A percentile compares a stretch with the other conserved stretches of the same genome.
Conservation (phyloP, 2,329 filamentous ascomycete species). For the Chaetomium olivaceum region DNA sequence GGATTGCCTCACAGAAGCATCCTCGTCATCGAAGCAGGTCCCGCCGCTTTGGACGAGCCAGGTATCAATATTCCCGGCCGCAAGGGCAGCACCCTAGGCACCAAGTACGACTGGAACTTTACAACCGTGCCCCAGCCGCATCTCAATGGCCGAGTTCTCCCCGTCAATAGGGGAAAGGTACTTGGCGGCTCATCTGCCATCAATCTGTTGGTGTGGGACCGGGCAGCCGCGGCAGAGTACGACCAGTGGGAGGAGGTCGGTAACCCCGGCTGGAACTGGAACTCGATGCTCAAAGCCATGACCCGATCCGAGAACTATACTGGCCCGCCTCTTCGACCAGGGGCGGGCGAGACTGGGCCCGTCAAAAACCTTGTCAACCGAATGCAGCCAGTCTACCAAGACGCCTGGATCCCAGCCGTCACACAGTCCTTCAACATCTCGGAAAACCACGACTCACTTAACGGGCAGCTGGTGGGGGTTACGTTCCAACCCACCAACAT, state of each 20-base stretch:
- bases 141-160: conserved; percentile 45
- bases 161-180: conserved; percentile 48
- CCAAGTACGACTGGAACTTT: conserved; percentile 46
- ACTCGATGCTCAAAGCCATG: conserved; percentile 31
- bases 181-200: conserved; percentile 51
- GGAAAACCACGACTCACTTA: conserved; percentile 47
- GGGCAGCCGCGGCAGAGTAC: conserved; percentile 41
- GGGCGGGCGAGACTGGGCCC: conserved; percentile 27
- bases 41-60: conserved; percentile 35
- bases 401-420: conserved; percentile 48
- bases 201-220: conserved; percentile 46
- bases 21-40: conserved; percentile 37
- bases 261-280: conserved; percentile 36
- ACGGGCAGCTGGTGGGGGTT: conserved; percentile 52
- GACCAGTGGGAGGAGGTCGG: conserved; percentile 43
- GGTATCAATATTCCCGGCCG: conserved; percentile 39
- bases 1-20: conserved; percentile 9
- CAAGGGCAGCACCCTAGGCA: conserved; percentile 35
- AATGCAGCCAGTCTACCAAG: conserved; percentile 45
- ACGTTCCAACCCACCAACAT: conserved; percentile 53
- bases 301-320: conserved; percentile 34
- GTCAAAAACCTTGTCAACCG: conserved; percentile 42
- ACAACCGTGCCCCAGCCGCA: conserved; percentile 43
- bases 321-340: conserved; percentile 19
- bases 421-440: conserved; percentile 47